Percentiles rank a stretch among this genome's conserved stretches.
phyloP scores from a whole-genome alignment of 768 basidiomycete species.

The Lentinula sp. region DNA sequence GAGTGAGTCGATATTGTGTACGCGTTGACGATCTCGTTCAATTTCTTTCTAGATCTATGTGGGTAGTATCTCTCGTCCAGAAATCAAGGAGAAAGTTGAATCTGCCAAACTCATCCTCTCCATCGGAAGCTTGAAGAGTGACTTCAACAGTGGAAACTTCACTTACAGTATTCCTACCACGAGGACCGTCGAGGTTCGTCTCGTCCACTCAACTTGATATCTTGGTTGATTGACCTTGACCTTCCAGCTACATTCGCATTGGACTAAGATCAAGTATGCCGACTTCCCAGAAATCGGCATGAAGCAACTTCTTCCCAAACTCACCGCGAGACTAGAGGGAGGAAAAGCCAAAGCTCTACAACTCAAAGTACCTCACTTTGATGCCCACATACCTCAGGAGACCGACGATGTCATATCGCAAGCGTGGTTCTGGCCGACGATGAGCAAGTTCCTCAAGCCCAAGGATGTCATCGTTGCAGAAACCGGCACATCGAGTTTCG shows the following conservation, averaged over 20 bases:
- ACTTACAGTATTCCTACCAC: constrained; percentile 61
- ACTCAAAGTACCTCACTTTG: constrained; percentile 41
- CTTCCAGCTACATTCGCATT: constrained; percentile 66
- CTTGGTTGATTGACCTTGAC: background rate
- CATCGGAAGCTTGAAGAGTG: constrained; percentile 62
- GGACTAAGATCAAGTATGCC: constrained; percentile 61
- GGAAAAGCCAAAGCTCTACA: constrained; percentile 32
- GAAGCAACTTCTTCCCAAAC: constrained; percentile 70
- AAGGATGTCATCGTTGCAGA: constrained; percentile 58
- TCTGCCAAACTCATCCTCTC: constrained; percentile 69
- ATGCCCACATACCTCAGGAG: constrained; percentile 43
- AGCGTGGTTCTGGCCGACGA: constrained; percentile 54
- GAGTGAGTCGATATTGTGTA: constrained; percentile 41
- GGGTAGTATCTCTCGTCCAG: constrained; percentile 62
- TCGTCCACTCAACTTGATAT: background rate
- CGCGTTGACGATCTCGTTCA: background rate
- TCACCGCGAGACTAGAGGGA: constrained; percentile 47
- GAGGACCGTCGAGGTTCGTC: constrained; percentile 56
- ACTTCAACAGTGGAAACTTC: constrained; percentile 89
- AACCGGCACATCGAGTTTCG: constrained; percentile 79
- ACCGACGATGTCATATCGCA: constrained; percentile 53
- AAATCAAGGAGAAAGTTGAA: constrained; percentile 68
- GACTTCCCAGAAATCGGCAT: constrained; percentile 63
- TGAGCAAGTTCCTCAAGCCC: constrained; percentile 46
- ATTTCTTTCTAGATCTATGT: constrained; percentile 54